Conservation (phyloP, 345 rosid genomes). For the Euphorbia pulcherrima region DNA sequence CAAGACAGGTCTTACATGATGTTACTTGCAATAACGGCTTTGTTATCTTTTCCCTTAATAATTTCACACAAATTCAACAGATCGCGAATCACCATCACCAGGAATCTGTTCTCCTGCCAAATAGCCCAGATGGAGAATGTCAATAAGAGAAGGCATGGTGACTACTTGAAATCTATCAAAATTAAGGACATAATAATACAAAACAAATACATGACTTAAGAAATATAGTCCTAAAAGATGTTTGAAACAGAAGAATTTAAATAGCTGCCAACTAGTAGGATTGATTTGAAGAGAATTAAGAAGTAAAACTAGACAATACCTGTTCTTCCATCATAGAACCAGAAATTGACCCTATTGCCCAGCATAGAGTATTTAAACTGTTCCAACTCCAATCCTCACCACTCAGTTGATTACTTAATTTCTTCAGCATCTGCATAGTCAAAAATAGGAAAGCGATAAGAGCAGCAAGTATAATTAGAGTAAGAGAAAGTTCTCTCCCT, state of each 20-base stretch:
- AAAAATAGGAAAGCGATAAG: slow-evolving; percentile 13
- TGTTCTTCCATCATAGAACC: slow-evolving; percentile 99
- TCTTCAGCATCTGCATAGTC: slow-evolving; percentile 77
- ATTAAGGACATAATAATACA: neutral
- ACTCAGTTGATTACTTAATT: slow-evolving; percentile 84
- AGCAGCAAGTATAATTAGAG: neutral
- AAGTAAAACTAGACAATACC: slow-evolving; percentile 37
- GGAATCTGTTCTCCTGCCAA: slow-evolving; percentile 92
- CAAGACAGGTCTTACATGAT: slow-evolving; percentile 65
- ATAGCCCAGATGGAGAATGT: slow-evolving; percentile 6
- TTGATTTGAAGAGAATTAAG: neutral
- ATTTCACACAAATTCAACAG: slow-evolving; percentile 93
- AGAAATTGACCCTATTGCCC: slow-evolving; percentile 99
- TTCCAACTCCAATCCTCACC: slow-evolving; percentile 99
- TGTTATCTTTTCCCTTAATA: slow-evolving; percentile 95
- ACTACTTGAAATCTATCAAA: neutral
- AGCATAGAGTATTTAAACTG: slow-evolving; percentile 88
- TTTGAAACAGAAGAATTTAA: neutral
- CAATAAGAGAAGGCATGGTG: neutral
- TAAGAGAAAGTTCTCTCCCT: neutral
- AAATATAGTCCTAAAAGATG: neutral
- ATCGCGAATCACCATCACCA: slow-evolving; percentile 98
- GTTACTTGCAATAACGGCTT: slow-evolving; percentile 98
- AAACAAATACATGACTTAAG: neutral
- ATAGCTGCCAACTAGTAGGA: neutral